Percentiles rank a stretch among this genome's conserved stretches.
Conservation (phyloP, 306 rosid genomes). For the Lathyrus sativus region DNA sequence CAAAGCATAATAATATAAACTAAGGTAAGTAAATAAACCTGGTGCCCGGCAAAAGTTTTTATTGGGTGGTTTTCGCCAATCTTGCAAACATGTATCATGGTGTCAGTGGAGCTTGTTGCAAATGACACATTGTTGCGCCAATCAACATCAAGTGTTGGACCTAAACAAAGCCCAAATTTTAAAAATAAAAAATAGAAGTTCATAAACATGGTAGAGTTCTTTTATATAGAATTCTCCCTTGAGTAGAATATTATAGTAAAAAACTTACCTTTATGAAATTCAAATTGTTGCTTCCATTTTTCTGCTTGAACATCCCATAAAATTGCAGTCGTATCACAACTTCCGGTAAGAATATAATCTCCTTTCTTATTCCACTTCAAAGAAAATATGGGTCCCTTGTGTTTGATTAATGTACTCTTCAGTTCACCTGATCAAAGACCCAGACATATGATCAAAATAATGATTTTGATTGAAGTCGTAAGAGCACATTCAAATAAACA, state of each 20-base stretch:
- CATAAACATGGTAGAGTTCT: conserved; percentile 1
- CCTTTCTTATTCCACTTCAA: conserved; percentile 97
- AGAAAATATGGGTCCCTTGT: conserved; percentile 92
- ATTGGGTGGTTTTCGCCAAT: conserved; percentile 83
- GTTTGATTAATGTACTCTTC: conserved; percentile 76
- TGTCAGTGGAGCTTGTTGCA: conserved; percentile 89
- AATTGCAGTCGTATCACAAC: conserved; percentile 92
- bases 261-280: conserved; percentile 74
- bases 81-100: conserved; percentile 88
- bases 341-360: conserved; percentile 92
- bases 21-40: conserved; percentile 50
- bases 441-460: conserved; percentile 24
- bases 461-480: conserved; percentile 1
- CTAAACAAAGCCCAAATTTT: conserved; percentile 49
- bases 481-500: conserved; percentile 20
- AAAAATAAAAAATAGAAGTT: background rate
- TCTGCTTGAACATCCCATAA: conserved; percentile 93
- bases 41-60: conserved; percentile 83
- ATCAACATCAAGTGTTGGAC: conserved; percentile 93
- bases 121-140: conserved; percentile 94
- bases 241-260: conserved; percentile 18
- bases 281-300: conserved; percentile 91
- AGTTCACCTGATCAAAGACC: conserved; percentile 67
- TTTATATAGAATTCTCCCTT: conserved; percentile 16
- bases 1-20: conserved; percentile 1